Percentiles rank a stretch among this genome's conserved stretches.
Evolutionary conservation across 208 protist species (phyloP).

Genomic region (Sergeia podlipaevii): DNA sequence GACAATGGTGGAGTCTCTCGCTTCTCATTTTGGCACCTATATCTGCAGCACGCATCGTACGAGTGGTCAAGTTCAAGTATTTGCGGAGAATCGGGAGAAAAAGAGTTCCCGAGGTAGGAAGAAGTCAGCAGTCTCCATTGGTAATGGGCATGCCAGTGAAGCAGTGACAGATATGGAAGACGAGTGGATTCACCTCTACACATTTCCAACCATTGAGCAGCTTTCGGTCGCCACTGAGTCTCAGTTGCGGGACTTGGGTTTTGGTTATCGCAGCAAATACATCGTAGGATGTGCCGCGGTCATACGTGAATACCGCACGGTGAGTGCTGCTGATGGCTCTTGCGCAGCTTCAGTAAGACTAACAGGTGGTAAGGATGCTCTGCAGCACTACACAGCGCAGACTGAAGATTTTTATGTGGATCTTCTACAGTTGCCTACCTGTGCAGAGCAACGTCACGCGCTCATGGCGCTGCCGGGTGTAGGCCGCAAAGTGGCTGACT

Average conservation of each 20-base stretch:
- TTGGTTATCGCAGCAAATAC: slow-evolving; percentile 79
- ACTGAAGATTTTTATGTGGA: slow-evolving; percentile 45
- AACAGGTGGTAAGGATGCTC: neutral
- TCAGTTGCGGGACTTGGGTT: slow-evolving; percentile 34
- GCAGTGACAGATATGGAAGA: neutral
- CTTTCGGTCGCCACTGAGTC: slow-evolving; percentile 28
- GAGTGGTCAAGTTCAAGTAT: too few species aligned
- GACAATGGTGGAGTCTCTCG: slow-evolving; percentile 43
- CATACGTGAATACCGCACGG: slow-evolving; percentile 19
- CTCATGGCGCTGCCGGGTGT: slow-evolving; percentile 61
- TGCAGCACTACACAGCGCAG: slow-evolving; percentile 8
- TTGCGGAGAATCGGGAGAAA: neutral
- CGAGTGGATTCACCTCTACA: slow-evolving; percentile 36
- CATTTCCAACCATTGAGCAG: slow-evolving; percentile 45
- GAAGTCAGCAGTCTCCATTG: neutral
- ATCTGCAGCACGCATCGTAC: slow-evolving; percentile 39
- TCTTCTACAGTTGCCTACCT: slow-evolving; percentile 14
- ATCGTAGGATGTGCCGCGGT: slow-evolving; percentile 27
- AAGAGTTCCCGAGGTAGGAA: neutral
- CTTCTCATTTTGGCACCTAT: slow-evolving; percentile 34
- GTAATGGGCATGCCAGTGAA: neutral
- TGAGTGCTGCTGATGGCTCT: neutral
- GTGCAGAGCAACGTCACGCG: slow-evolving; percentile 27
- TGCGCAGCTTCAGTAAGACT: too few species aligned
- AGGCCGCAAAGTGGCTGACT: slow-evolving; percentile 83